A percentile compares a stretch with the other conserved stretches of the same genome.
Evolutionary conservation across 2,329 filamentous ascomycete species (phyloP).

Genomic region (Alternaria metachromatica): DNA sequence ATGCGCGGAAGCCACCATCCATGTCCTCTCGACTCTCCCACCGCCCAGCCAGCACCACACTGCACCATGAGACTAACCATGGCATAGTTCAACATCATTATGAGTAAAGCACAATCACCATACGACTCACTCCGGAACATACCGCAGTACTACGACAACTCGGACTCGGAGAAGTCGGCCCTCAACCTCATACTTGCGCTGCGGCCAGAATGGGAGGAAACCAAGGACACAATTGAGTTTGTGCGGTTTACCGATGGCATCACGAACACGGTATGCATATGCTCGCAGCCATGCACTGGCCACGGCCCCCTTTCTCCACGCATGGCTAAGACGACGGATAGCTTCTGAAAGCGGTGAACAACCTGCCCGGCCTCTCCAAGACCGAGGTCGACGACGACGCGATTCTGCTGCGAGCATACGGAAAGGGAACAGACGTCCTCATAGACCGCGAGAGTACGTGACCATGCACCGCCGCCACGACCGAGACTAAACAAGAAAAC

Average conservation of each 20-base stretch:
- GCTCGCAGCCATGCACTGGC: background rate
- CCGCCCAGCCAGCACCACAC: background rate
- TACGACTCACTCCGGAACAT: constrained; percentile 61
- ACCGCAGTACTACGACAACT: constrained; percentile 77
- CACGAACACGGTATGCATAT: constrained; percentile 78
- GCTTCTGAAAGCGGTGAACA: constrained; percentile 78
- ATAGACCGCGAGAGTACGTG: constrained; percentile 89
- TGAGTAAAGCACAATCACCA: constrained; percentile 36
- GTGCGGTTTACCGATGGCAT: constrained; percentile 96
- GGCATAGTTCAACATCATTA: constrained; percentile 18
- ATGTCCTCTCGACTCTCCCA: background rate
- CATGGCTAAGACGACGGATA: constrained; percentile 28
- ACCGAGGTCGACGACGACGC: constrained; percentile 83
- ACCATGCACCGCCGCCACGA: background rate
- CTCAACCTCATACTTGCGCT: constrained; percentile 78
- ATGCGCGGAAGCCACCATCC: constrained; percentile 7
- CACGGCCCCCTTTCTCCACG: background rate
- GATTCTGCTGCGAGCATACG: constrained; percentile 89
- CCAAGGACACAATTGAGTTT: constrained; percentile 79
- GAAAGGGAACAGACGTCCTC: constrained; percentile 89
- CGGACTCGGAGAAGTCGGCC: constrained; percentile 79
- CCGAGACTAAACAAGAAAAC: constrained; percentile 15
- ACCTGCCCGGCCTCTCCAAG: constrained; percentile 70
- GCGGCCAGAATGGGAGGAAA: constrained; percentile 80
- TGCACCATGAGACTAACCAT: constrained; percentile 6